Base-by-base conservation (phyloP, 768 basidiomycete species). In the Leccinum pellstonianum region DNA sequence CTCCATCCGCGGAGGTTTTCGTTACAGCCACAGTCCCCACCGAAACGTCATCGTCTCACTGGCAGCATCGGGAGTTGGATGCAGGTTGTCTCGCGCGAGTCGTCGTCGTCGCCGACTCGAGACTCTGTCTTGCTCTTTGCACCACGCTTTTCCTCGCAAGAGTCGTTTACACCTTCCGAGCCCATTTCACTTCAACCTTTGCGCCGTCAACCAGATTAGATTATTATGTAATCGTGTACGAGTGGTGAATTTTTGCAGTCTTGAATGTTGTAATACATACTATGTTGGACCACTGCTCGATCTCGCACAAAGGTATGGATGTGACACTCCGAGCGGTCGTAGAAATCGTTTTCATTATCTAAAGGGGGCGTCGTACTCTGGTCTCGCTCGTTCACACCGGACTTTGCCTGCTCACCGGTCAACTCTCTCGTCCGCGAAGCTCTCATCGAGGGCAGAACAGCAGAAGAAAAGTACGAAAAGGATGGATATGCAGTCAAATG, bases 281-380 rank as follows among this genome's bases (percentile, higher is more conserved):
- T 29, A 97, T 97, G 94, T 85, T 97, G 59, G 95, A 98, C 77
- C 91, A 95, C 75, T 93, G 94, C 73, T 95, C 93, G 29, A 96
- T 98, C 68, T 93, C 93, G 9, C 93, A 95, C 75, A 92, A 92
- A 83, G 93, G 94, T 89, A 73, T 52, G 29, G 29, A 29, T 27
- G 27, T 27, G 27, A 27, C 27, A 27, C 27, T 27, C 27, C 27
- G 27, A 27, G 8, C 29, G 38, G 5, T 15, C 27, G 17, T 51
- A 15, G 4, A 5, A 51, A 8, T 9, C 29, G 9, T 29, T 10
- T n/a, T 17, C 2, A 27, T 31, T 31, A 0, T 31, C 63, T 51
- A 2, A 70, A 95, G 95, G 94, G 60, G 96, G 96, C 35, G 79
- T 97, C 57, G 89, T 98, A 37, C 82, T 98, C 35, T 98, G 95